Evolutionary conservation across 1,284 basidiomycete genomes (phyloP).

Genomic region (Pisolithus thermaeus): DNA sequence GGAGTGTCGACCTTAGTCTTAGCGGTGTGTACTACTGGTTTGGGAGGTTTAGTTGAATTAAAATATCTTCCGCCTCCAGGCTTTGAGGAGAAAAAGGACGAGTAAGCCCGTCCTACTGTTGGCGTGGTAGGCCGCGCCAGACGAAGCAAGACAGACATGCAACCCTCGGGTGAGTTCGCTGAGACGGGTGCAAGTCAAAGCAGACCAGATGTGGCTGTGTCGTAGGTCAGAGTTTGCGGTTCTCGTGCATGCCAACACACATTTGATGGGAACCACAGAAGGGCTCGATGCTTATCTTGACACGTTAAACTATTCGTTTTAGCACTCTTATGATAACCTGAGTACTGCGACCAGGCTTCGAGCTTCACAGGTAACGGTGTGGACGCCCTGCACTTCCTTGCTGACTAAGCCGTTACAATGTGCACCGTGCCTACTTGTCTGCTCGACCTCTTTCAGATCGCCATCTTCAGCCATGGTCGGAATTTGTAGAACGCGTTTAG

Average conservation of each 20-base stretch:
- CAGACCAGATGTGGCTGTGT: not conserved
- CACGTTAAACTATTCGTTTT: too few species aligned
- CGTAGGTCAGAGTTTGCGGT: not conserved
- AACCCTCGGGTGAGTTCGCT: not conserved
- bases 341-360: too few species aligned
- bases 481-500: slow-evolving; percentile 78
- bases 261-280: not conserved
- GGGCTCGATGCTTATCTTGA: too few species aligned
- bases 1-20: slow-evolving; percentile 28
- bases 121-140: slow-evolving; percentile 36
- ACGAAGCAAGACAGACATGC: slow-evolving; percentile 42
- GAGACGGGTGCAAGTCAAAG: not conserved
- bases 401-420: not conserved
- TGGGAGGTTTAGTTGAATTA: slow-evolving; percentile 62
- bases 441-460: not conserved
- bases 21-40: slow-evolving; percentile 38
- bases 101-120: slow-evolving; percentile 50
- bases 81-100: slow-evolving; percentile 72
- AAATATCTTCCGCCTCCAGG: slow-evolving; percentile 70
- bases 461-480: slow-evolving; percentile 53
- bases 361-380: too few species aligned
- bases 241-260: too few species aligned
- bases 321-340: too few species aligned
- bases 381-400: not conserved
- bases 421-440: not conserved